Evolutionary conservation across 1,284 basidiomycete species (phyloP).

Genomic region (Sanguinoderma infundibulare): DNA sequence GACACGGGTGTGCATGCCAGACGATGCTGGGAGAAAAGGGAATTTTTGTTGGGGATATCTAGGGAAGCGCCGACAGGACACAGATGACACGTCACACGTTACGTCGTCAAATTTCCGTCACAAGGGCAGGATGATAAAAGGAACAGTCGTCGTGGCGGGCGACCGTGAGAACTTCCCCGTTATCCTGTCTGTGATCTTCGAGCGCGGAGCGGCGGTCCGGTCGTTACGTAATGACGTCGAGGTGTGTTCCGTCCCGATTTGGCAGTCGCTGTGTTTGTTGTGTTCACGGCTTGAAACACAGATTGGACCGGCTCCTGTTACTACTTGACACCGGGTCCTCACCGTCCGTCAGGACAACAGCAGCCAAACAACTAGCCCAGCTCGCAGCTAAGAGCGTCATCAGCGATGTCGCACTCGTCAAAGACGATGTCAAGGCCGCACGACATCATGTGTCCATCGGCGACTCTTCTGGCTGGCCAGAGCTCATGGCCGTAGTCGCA

Average conservation of each 20-base stretch:
- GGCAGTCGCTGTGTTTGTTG: slow-evolving; percentile 28
- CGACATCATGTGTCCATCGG: slow-evolving; percentile 61
- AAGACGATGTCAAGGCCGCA: slow-evolving; percentile 72
- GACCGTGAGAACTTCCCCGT: slow-evolving; percentile 46
- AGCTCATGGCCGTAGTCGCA: slow-evolving; percentile 83
- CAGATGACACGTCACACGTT: slow-evolving; percentile 40
- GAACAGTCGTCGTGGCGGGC: slow-evolving; percentile 39
- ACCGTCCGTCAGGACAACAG: slow-evolving; percentile 83
- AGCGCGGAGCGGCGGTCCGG: slow-evolving; percentile 46
- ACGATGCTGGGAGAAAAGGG: background rate
- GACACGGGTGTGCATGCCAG: background rate
- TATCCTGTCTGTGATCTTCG: slow-evolving; percentile 37
- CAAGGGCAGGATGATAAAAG: slow-evolving; percentile 43
- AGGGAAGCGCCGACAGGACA: slow-evolving; percentile 14
- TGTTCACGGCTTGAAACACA: slow-evolving; percentile 32
- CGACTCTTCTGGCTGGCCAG: slow-evolving; percentile 77
- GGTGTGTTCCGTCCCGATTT: slow-evolving; percentile 44
- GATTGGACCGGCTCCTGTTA: slow-evolving; percentile 91
- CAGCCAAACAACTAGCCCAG: slow-evolving; percentile 92
- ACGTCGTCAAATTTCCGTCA: slow-evolving; percentile 42
- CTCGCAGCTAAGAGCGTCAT: slow-evolving; percentile 84
- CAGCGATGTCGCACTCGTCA: slow-evolving; percentile 79
- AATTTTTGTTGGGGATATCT: slow-evolving; percentile 12
- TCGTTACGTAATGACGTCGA: slow-evolving; percentile 66
- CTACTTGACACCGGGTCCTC: slow-evolving; percentile 92